Base-by-base conservation (phyloP, 495 filamentous ascomycete genomes). In the Halenospora varia region DNA sequence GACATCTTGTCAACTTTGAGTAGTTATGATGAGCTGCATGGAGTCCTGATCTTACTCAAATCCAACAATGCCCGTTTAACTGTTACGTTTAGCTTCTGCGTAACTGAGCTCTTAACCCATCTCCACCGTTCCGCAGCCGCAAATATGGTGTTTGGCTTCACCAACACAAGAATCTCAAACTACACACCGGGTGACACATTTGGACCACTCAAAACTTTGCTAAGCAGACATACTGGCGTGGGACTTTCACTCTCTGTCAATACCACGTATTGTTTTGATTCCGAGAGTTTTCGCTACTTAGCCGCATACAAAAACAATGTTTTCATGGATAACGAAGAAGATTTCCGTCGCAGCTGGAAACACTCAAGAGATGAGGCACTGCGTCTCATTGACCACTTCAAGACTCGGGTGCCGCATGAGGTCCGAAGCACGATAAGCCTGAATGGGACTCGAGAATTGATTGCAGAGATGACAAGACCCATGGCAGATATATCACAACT, bases 11-110 rank as follows among this genome's bases (percentile, higher is more conserved):
- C 9, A 1, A 63, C 60, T 0, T 55, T 77, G 8, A 56, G 65
- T 41, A 64, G 19, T 18, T 74, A 74, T 35, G 60, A 73, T 8
- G 41, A 71, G 1, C 62, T 77, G 0, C 73, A 77, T 57, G 73
- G 74, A 60, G 57, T 80, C 62, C 41, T 81, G 59, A 67, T 79
- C 64, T 60, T 80, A 61, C 48, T 83, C 66, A 69, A 81, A 72
- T 44, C 76, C 52, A 64, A 78, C 61, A 62, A 59, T 10, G 54
- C 74, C 0, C 69, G 74, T 1, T 49, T 77, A 25, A 75, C 62
- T 0, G 51, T 74, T 25, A 72, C 53, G 15, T 77, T 76, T 41
- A 53, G 46, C 0, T 35, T 35, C 29, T 35, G 29, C 29, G 29
- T 35, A 35, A 35, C 29, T 35, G 29, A 35, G 13, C 29, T 35